Percentiles rank a stretch among this genome's conserved stretches.
phyloP scores from a whole-genome alignment of 2,329 filamentous ascomycete species.

The Akanthomyces lecanii region DNA sequence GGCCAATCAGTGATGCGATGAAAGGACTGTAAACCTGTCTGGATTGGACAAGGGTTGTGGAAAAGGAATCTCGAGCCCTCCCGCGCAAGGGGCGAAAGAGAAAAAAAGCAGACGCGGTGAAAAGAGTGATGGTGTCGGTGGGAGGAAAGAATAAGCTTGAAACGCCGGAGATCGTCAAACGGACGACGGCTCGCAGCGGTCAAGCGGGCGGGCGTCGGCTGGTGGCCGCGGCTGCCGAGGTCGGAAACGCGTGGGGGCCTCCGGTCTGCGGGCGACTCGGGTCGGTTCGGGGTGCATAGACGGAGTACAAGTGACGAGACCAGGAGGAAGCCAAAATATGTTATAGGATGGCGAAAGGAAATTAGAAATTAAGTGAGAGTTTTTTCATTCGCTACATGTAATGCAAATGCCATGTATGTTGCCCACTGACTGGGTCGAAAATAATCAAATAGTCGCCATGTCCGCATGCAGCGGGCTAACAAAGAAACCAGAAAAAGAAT shows the following conservation, averaged over 20 bases:
- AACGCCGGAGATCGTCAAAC: neutral
- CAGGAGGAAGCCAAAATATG: too few relatives aligned
- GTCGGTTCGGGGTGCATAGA: neutral
- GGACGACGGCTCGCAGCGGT: neutral
- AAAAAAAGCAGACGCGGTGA: too few relatives aligned
- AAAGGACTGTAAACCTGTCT: neutral
- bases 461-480: neutral
- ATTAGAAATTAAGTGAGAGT: too few relatives aligned
- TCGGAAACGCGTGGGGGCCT: neutral
- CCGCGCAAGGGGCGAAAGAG: too few relatives aligned
- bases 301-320: too few relatives aligned
- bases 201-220: neutral
- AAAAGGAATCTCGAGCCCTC: too few relatives aligned
- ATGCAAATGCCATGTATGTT: neutral
- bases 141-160: neutral
- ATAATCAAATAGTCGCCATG: neutral
- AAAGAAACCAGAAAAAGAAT: neutral
- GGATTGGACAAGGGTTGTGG: too few relatives aligned
- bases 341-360: too few relatives aligned
- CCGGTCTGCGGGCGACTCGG: neutral
- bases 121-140: neutral
- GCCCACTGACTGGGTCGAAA: too few relatives aligned
- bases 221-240: neutral
- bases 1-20: too few relatives aligned
- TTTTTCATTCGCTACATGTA: neutral